Conservation (phyloP, 2,329 filamentous ascomycete genomes). For the Fusarium buxicola region DNA sequence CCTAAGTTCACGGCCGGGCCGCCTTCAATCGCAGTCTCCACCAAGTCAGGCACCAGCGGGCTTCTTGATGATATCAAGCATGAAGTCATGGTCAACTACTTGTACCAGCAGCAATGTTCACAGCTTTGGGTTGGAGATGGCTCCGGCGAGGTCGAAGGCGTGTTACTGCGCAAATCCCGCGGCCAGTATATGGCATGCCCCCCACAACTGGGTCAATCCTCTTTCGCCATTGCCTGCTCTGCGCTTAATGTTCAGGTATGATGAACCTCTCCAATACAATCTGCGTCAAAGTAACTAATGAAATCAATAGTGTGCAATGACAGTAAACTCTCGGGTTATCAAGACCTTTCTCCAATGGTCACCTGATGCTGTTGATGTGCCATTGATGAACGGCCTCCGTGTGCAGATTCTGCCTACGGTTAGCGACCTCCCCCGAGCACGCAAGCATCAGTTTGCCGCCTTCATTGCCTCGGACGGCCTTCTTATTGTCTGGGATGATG, state of each 20-base stretch:
- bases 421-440: conserved; percentile 74
- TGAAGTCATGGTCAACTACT: conserved; percentile 85
- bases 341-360: conserved; percentile 81
- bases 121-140: conserved; percentile 79
- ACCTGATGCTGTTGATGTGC: conserved; percentile 78
- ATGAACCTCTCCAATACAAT: not conserved
- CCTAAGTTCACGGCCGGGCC: conserved; percentile 63
- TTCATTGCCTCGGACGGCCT: conserved; percentile 79
- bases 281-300: not conserved
- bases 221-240: conserved; percentile 72
- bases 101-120: conserved; percentile 83
- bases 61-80: conserved; percentile 80
- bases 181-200: conserved; percentile 81
- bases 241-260: conserved; percentile 78
- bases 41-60: conserved; percentile 57
- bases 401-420: conserved; percentile 81
- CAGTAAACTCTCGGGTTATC: conserved; percentile 82
- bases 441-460: conserved; percentile 84
- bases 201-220: conserved; percentile 69
- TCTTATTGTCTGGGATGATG: conserved; percentile 85
- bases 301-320: conserved; percentile 76
- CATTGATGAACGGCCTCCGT: conserved; percentile 79
- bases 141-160: conserved; percentile 76
- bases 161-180: conserved; percentile 74
- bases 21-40: conserved; percentile 64